Conservation (phyloP, 1,284 basidiomycete genomes). For the Tetrapyrgos nigripes region DNA sequence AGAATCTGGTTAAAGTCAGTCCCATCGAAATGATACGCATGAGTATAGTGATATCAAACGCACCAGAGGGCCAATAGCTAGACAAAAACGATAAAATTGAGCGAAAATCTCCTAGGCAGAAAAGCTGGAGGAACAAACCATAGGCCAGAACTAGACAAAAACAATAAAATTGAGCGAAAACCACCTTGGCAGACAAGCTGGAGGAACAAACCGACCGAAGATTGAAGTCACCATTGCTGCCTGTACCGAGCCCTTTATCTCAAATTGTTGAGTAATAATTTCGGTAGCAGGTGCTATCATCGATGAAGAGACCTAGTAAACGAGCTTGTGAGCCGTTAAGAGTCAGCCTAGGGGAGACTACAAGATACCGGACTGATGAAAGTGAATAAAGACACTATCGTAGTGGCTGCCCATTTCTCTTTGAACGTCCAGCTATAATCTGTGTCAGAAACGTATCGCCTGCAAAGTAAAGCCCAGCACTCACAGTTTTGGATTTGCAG, state of each 20-base stretch:
- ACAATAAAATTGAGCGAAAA: neutral
- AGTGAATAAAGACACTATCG: constrained; percentile 53
- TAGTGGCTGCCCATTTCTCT: constrained; percentile 55
- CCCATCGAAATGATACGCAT: neutral
- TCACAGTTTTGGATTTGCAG: constrained; percentile 60
- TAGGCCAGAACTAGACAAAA: constrained; percentile 48
- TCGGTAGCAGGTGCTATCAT: constrained; percentile 58
- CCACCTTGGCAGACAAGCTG: constrained; percentile 42
- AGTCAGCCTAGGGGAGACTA: too few species aligned
- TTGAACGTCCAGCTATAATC: constrained; percentile 49
- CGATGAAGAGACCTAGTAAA: too few species aligned
- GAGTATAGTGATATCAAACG: neutral
- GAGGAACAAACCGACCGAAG: constrained; percentile 47
- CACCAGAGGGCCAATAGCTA: constrained; percentile 52
- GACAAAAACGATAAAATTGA: constrained; percentile 3
- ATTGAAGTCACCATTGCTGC: constrained; percentile 54
- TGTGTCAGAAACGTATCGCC: neutral
- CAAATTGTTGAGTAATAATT: constrained; percentile 48
- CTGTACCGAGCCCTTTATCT: constrained; percentile 45
- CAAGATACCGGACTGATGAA: constrained; percentile 60
- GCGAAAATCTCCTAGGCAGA: constrained; percentile 21
- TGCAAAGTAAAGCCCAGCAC: constrained; percentile 15
- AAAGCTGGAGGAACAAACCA: constrained; percentile 47
- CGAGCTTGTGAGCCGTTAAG: too few species aligned
- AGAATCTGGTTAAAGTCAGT: constrained; percentile 37